Percentiles rank a stretch among this genome's conserved stretches.
Conservation (phyloP, 768 basidiomycete species). For the Suillus hirtellus region DNA sequence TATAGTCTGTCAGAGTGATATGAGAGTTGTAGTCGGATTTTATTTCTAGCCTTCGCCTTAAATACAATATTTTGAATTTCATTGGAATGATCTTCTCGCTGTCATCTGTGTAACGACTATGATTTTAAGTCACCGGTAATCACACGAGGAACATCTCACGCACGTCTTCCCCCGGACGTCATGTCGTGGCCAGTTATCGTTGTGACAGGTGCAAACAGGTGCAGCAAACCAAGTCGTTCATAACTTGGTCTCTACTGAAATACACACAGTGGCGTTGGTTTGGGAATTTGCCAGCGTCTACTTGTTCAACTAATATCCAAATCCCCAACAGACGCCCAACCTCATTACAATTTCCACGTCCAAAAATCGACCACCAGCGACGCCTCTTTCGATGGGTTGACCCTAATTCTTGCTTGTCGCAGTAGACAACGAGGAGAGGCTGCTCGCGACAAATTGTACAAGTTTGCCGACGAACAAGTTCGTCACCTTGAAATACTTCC, state of each 20-base stretch:
- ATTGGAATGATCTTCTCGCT: background rate
- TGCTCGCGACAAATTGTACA: conserved; percentile 56
- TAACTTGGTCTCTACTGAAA: background rate
- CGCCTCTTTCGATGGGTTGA: conserved; percentile 53
- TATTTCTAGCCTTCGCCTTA: conserved; percentile 2
- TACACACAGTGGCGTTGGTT: conserved; percentile 70
- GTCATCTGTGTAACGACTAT: background rate
- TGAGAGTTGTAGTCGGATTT: background rate
- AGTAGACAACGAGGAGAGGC: conserved; percentile 60
- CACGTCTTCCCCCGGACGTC: conserved; percentile 28
- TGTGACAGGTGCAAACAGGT: conserved; percentile 76
- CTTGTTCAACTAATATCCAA: conserved; percentile 62
- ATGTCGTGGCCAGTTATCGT: conserved; percentile 49
- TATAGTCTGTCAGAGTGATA: conserved; percentile 17
- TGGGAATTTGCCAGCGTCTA: conserved; percentile 79
- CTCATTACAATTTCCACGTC: conserved; percentile 32
- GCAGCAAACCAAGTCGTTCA: conserved; percentile 19
- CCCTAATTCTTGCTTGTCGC: conserved; percentile 81
- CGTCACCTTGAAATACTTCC: conserved; percentile 33
- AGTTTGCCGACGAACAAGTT: conserved; percentile 56
- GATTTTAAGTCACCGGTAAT: background rate
- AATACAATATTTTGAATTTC: background rate
- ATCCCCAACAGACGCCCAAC: conserved; percentile 51
- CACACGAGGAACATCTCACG: background rate
- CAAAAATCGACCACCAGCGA: conserved; percentile 20